Conservation (phyloP, 257 asterid genomes). For the Penstemon barbatus region DNA sequence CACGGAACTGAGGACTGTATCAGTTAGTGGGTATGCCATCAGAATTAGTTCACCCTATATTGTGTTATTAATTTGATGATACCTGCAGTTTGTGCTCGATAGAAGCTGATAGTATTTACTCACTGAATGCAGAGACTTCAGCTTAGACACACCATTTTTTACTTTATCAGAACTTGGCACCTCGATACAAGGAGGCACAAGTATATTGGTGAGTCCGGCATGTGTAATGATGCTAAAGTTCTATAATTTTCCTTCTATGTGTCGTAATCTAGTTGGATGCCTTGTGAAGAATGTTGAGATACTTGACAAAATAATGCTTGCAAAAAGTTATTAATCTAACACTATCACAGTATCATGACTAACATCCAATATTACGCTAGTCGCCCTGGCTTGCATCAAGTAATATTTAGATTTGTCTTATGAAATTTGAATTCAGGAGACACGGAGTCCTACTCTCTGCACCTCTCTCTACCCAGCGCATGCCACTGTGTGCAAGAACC, state of each 20-base stretch:
- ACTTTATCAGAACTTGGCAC: conserved; percentile 71
- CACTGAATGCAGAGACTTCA: conserved; percentile 55
- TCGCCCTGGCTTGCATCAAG: neutral
- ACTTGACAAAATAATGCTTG: neutral
- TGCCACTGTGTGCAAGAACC: conserved; percentile 19
- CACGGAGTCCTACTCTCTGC: neutral
- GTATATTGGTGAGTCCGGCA: conserved; percentile 59
- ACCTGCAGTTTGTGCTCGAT: conserved; percentile 19
- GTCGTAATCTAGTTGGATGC: neutral
- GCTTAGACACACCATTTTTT: conserved; percentile 55
- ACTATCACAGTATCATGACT: neutral
- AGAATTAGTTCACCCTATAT: conserved; percentile 14
- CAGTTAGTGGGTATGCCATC: conserved; percentile 55
- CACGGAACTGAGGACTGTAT: conserved; percentile 45
- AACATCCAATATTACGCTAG: too few species aligned
- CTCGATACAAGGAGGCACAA: conserved; percentile 69
- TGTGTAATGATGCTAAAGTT: neutral
- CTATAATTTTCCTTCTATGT: neutral
- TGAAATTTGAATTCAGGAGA: neutral
- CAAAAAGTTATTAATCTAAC: neutral
- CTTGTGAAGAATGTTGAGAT: neutral
- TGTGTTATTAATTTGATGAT: conserved; percentile 15
- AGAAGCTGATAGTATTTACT: conserved; percentile 26
- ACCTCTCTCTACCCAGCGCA: neutral
- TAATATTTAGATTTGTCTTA: neutral